These are phyloP conservation scores for Fusarium dimerum DNA, from an alignment of 2,329 filamentous ascomycete genomes.

Conservation along the genomic window DNA sequence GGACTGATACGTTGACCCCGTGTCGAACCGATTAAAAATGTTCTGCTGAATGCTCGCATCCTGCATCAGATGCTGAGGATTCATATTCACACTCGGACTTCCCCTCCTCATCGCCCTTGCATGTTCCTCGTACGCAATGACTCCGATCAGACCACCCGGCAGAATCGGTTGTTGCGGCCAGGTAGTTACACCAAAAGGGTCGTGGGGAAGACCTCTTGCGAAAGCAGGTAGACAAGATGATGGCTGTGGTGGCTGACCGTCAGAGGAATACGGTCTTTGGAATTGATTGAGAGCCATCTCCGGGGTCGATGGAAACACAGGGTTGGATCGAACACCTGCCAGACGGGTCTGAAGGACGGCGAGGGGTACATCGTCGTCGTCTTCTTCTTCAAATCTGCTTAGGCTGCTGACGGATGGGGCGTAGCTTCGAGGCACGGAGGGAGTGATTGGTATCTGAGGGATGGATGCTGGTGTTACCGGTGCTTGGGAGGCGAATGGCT, in stretches of 20 bases:
- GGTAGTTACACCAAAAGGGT: slow-evolving; percentile 1
- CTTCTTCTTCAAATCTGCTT: background rate
- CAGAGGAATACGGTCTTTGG: background rate
- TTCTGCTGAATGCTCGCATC: background rate
- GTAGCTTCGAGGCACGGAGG: background rate
- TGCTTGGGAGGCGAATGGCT: background rate
- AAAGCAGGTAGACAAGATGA: background rate
- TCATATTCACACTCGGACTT: background rate
- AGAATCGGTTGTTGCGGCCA: background rate
- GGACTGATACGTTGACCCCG: too few species aligned
- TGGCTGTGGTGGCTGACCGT: background rate
- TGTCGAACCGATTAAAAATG: background rate
- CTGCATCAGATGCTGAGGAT: background rate
- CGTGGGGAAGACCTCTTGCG: slow-evolving; percentile 2
- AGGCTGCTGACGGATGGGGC: background rate
- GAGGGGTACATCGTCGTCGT: slow-evolving; percentile 1
- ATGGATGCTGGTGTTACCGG: background rate
- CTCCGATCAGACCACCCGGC: background rate
- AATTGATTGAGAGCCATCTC: background rate
- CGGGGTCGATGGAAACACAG: background rate
- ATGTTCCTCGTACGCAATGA: background rate
- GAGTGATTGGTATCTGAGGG: background rate
- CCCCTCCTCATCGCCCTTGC: background rate
- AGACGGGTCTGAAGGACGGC: background rate
- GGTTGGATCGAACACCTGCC: background rate